Evolutionary conservation across 805 yeast species (phyloP).

Genomic region (Lachancea lanzarotensis): DNA sequence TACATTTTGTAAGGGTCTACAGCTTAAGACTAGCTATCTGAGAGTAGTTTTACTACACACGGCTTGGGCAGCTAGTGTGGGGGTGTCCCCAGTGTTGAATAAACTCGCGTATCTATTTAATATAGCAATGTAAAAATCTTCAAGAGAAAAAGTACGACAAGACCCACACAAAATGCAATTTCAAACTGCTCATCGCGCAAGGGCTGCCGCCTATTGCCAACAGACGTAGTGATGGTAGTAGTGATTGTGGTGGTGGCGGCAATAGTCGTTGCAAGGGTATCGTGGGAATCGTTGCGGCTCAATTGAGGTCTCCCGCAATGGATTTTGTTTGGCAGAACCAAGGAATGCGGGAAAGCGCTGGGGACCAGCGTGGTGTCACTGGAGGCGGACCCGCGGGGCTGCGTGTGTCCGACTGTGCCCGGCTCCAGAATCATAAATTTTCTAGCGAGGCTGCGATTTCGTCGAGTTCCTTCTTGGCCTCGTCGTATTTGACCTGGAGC

Average conservation of each 20-base stretch:
- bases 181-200: neutral
- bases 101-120: neutral
- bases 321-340: neutral
- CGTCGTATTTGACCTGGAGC: conserved; percentile 68
- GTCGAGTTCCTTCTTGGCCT: conserved; percentile 89
- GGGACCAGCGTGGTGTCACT: conserved; percentile 4
- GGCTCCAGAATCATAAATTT: conserved; percentile 28
- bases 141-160: neutral
- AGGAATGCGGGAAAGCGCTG: neutral
- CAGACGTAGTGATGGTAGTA: too few relatives aligned
- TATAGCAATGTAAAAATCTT: neutral
- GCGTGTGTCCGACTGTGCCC: conserved; percentile 1
- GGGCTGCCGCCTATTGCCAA: too few relatives aligned
- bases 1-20: too few relatives aligned
- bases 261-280: neutral
- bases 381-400: conserved; percentile 5
- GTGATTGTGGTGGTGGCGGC: neutral
- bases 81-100: neutral
- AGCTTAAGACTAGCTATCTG: too few relatives aligned
- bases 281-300: neutral
- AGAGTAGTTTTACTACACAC: too few relatives aligned
- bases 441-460: conserved; percentile 96
- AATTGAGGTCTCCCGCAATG: neutral
- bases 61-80: too few relatives aligned
- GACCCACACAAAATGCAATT: neutral